Evolutionary conservation across 352 stramenopile species (phyloP).

Genomic region (Phytophthora pistaciae): DNA sequence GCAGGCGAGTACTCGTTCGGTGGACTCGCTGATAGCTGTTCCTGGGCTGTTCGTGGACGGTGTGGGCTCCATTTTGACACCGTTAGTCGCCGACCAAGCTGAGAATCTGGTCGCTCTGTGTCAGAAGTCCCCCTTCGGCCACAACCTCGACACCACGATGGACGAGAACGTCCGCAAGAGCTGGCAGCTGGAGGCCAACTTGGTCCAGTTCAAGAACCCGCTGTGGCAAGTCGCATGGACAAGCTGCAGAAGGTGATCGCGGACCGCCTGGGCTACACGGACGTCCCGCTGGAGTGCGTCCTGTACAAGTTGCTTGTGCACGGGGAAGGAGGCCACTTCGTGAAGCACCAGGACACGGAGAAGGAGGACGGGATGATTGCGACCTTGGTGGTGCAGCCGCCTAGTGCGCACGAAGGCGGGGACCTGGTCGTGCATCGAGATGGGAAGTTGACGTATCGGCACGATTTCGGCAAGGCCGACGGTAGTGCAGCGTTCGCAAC

Average conservation of each 20-base stretch:
- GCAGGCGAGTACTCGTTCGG: background rate
- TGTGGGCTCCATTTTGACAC: background rate
- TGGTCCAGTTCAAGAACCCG: constrained; percentile 12
- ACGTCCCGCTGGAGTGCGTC: background rate
- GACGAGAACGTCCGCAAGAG: constrained; percentile 24
- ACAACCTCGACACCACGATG: constrained; percentile 2
- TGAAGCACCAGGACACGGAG: background rate
- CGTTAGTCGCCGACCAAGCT: background rate
- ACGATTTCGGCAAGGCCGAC: constrained; percentile 16
- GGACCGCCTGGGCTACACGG: constrained; percentile 11
- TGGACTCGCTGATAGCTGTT: background rate
- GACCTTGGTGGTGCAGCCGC: background rate
- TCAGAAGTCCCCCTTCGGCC: background rate
- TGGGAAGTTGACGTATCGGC: background rate
- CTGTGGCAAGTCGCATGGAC: constrained; percentile 12
- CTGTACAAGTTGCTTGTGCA: background rate
- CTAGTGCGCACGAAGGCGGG: background rate
- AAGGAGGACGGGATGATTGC: background rate
- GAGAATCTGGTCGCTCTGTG: background rate
- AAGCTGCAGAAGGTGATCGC: constrained; percentile 9
- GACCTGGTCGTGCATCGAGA: constrained; percentile 1
- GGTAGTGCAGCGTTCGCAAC: constrained; percentile 2
- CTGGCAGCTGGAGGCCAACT: constrained; percentile 8
- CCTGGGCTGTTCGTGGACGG: background rate
- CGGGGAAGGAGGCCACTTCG: background rate